These are phyloP conservation scores for Acanthamoeba divionensis DNA, from an alignment of 208 protist genomes.

Conservation along the genomic window DNA sequence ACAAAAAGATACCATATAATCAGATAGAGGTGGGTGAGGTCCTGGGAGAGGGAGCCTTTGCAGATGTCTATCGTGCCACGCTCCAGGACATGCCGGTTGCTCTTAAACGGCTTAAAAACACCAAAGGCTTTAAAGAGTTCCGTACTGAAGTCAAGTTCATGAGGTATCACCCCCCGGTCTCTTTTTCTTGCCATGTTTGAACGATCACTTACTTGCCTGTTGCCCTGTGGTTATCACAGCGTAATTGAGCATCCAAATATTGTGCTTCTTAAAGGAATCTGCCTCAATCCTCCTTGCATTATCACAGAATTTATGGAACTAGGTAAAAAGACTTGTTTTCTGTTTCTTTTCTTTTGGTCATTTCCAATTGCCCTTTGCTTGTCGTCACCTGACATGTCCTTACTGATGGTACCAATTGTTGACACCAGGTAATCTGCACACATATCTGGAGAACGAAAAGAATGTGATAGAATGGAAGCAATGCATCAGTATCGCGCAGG, in stretches of 20 bases:
- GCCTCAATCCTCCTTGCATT: conserved; percentile 59
- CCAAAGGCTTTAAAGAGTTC: conserved; percentile 67
- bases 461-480: conserved; percentile 40
- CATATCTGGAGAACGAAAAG: background rate
- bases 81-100: background rate
- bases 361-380: background rate
- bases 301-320: conserved; percentile 62
- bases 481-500: background rate
- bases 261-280: conserved; percentile 60
- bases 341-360: background rate
- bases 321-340: conserved; percentile 35
- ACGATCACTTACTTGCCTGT: background rate
- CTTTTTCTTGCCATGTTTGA: background rate
- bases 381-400: background rate
- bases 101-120: conserved; percentile 50
- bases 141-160: conserved; percentile 67
- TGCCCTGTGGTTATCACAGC: background rate
- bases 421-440: conserved; percentile 47
- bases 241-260: conserved; percentile 55
- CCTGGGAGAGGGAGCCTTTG: conserved; percentile 31
- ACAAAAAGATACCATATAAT: background rate
- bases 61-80: conserved; percentile 25
- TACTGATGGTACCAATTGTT: conserved; percentile 42
- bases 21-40: background rate
- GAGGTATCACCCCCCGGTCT: background rate